Base-by-base conservation (phyloP, 495 filamentous ascomycete species). In the Ramalina peruviana region DNA sequence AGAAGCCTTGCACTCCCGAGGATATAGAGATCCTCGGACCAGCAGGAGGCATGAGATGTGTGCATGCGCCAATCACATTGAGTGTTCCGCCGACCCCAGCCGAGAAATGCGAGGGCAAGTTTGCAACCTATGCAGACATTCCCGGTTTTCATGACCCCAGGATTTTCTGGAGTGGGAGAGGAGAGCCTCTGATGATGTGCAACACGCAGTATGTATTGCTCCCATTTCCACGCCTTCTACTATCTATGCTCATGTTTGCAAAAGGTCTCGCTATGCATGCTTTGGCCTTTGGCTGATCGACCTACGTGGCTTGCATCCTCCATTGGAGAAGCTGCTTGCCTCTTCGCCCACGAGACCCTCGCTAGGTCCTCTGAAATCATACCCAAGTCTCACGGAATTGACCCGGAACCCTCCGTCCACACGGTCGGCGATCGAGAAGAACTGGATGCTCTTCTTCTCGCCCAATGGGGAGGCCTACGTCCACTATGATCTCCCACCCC, bases 221-320 rank as follows among this genome's bases (percentile, higher is more conserved):
- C n/a, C 3, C 11, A n/a, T n/a, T 15, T 23, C 6, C 6, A 36
- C 30, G 30, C 7, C 42, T 21, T 39, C 17, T 20, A 16, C 19
- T 13, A 3, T 0, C 3, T 6, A 26, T 17, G 11, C 16, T 50
- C 9, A 53, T 20, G 19, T 20, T 20, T 20, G 19, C 19, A 20
- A 20, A 23, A 64, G 62, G 46, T 68, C 65, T 6, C 58, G 62
- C n/a, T 68, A 68, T 44, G 60, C 65, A n/a, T 68, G 65, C 45
- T 65, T 67, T 49, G 65, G 65, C 15, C 65, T 68, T 16, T 68
- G 65, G 65, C 50, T 65, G 20, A 62, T 67, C 23, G 65, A 68
- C 40, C 62, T 67, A 11, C 65, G 65, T 30, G 55, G 37, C 3
- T 44, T 65, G 9, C 46, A 67, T 44, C 49, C 58, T 19, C 57